A percentile compares a stretch with the other conserved stretches of the same genome.
These are phyloP conservation scores for Corniculantispora saksenae DNA, from an alignment of 2,329 filamentous ascomycete species.

Conservation along the genomic window DNA sequence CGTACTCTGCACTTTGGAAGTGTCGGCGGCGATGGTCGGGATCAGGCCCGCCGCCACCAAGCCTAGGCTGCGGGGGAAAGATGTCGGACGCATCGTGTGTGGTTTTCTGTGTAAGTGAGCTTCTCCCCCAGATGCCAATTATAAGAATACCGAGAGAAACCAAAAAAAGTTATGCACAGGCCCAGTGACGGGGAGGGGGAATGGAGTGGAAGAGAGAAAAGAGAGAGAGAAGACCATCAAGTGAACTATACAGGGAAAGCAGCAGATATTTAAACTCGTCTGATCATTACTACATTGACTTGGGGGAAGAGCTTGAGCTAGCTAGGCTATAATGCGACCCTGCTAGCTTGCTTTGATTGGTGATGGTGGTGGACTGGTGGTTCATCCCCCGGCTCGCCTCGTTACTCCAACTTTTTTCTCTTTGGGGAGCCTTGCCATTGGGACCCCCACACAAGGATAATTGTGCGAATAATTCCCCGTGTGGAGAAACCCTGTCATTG, in stretches of 20 bases:
- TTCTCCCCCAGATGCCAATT: neutral
- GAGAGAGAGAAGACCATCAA: neutral
- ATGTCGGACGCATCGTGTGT: slow-evolving; percentile 1
- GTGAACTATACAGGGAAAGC: neutral
- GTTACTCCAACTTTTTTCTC: slow-evolving; percentile 1
- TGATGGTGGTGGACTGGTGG: neutral
- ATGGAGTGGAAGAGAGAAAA: neutral
- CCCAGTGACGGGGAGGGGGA: no score
- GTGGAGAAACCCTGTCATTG: neutral
- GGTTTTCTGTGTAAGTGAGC: neutral
- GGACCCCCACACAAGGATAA: neutral
- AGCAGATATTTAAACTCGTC: slow-evolving; percentile 15
- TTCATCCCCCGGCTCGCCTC: neutral
- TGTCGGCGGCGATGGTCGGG: neutral
- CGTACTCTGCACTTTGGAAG: slow-evolving; percentile 13
- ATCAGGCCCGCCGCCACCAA: neutral
- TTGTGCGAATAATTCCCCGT: neutral
- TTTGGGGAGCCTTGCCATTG: no score
- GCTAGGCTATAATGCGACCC: slow-evolving; percentile 11
- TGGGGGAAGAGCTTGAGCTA: neutral
- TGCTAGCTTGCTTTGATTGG: neutral
- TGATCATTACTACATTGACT: neutral
- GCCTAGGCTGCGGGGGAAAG: neutral
- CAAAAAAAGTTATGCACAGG: no score
- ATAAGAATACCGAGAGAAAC: no score